phyloP scores from a whole-genome alignment of 2,329 filamentous ascomycete genomes.

The Setomelanomma holmii region DNA sequence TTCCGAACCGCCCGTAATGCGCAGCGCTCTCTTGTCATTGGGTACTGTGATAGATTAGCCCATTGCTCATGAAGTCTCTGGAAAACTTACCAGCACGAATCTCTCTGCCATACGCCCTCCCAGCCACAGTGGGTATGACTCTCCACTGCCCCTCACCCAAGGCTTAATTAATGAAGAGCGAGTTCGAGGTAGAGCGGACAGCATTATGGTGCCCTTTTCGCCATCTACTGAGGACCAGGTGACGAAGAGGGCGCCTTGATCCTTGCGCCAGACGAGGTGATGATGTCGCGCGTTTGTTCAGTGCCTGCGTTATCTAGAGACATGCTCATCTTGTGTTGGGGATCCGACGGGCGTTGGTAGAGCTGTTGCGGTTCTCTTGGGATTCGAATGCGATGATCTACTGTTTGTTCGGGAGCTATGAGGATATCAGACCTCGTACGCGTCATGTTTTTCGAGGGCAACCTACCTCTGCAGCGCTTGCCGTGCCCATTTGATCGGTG shows the following conservation, averaged over 20 bases:
- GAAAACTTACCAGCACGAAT: conserved; percentile 22
- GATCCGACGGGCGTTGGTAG: conserved; percentile 12
- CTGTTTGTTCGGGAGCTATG: conserved; percentile 23
- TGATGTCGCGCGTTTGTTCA: conserved; percentile 10
- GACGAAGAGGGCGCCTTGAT: conserved; percentile 20
- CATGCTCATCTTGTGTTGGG: conserved; percentile 24
- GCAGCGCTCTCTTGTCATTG: conserved; percentile 22
- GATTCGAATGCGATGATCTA: conserved; percentile 25
- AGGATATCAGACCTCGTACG: background rate
- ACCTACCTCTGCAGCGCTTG: conserved; percentile 21
- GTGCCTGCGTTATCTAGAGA: conserved; percentile 20
- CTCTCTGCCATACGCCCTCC: conserved; percentile 23
- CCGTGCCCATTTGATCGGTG: conserved; percentile 16
- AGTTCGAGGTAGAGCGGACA: conserved; percentile 16
- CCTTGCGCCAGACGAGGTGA: conserved; percentile 14
- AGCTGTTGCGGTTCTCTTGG: background rate
- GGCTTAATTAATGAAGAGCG: conserved; percentile 25
- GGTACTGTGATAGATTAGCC: conserved; percentile 15
- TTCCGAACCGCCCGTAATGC: conserved; percentile 24
- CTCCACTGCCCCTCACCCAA: conserved; percentile 24
- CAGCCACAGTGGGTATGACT: conserved; percentile 21
- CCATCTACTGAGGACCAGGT: conserved; percentile 26
- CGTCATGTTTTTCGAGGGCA: background rate
- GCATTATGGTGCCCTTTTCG: conserved; percentile 23
- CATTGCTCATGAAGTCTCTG: background rate